Percentiles rank a stretch among this genome's conserved stretches.
These are phyloP conservation scores for Penicillium sp. DNA, from an alignment of 2,329 filamentous ascomycete species.

Conservation along the genomic window DNA sequence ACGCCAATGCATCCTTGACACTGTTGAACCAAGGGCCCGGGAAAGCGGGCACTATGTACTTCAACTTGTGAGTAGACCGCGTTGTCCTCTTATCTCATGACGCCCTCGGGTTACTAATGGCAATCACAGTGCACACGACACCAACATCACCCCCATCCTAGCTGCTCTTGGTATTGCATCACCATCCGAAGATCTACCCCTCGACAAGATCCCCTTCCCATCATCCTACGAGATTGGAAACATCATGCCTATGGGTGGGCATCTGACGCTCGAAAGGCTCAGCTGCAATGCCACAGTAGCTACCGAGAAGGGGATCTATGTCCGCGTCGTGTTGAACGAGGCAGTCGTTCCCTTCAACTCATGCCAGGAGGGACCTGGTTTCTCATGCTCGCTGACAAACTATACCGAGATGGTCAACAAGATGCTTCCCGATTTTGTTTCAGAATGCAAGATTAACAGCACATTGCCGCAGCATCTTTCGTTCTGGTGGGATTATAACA, in stretches of 20 bases:
- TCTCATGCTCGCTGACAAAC: constrained; percentile 19
- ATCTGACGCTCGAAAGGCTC: constrained; percentile 27
- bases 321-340: constrained; percentile 27
- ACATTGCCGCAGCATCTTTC: constrained; percentile 18
- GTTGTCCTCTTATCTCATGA: neutral
- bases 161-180: constrained; percentile 21
- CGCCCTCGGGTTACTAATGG: neutral
- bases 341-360: constrained; percentile 22
- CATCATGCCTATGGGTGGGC: constrained; percentile 25
- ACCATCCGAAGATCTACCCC: constrained; percentile 20
- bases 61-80: neutral
- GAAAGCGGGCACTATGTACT: constrained; percentile 12
- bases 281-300: constrained; percentile 22
- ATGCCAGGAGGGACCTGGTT: constrained; percentile 23
- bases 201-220: constrained; percentile 22
- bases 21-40: constrained; percentile 24
- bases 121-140: constrained; percentile 18
- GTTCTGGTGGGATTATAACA: constrained; percentile 25
- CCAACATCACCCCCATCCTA: constrained; percentile 22
- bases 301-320: constrained; percentile 18
- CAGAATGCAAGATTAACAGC: constrained; percentile 14
- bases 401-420: constrained; percentile 13
- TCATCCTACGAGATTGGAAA: constrained; percentile 19
- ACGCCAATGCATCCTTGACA: constrained; percentile 22
- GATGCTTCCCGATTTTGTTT: constrained; percentile 11